These are phyloP conservation scores for Truncatella angustata DNA, from an alignment of 2,329 filamentous ascomycete species.

Conservation along the genomic window DNA sequence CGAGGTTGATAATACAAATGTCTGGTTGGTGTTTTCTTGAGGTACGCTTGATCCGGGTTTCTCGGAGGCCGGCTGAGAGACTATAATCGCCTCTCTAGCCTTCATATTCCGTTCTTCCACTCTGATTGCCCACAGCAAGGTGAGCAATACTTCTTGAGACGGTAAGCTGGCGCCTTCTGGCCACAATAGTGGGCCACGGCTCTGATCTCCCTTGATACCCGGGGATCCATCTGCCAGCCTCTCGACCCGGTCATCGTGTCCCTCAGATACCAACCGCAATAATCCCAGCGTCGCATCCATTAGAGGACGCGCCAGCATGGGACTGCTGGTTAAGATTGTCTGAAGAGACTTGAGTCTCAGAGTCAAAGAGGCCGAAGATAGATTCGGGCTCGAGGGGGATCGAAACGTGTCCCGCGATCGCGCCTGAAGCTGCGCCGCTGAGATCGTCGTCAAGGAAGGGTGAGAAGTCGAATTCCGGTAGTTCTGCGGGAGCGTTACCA, in stretches of 20 bases:
- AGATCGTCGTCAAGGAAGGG: slow-evolving; percentile 56
- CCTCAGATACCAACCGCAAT: slow-evolving; percentile 69
- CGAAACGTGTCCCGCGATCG: slow-evolving; percentile 45
- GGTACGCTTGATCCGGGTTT: slow-evolving; percentile 13
- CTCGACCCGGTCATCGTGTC: slow-evolving; percentile 46
- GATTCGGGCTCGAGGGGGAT: slow-evolving; percentile 51
- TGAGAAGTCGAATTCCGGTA: slow-evolving; percentile 41
- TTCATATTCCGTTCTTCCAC: slow-evolving; percentile 31
- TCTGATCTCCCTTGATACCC: slow-evolving; percentile 34
- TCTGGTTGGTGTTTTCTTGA: slow-evolving; percentile 13
- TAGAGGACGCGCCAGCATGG: slow-evolving; percentile 70
- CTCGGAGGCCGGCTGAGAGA: slow-evolving; percentile 12
- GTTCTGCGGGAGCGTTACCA: slow-evolving; percentile 54
- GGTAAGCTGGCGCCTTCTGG: slow-evolving; percentile 34
- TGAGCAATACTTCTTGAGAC: slow-evolving; percentile 34
- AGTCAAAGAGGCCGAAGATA: slow-evolving; percentile 53
- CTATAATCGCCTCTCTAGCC: slow-evolving; percentile 14
- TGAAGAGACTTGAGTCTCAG: slow-evolving; percentile 60
- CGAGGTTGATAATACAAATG: slow-evolving; percentile 10
- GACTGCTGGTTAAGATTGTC: slow-evolving; percentile 71
- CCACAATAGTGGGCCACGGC: slow-evolving; percentile 32
- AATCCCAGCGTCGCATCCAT: slow-evolving; percentile 71
- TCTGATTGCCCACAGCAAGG: slow-evolving; percentile 32
- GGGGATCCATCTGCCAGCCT: slow-evolving; percentile 31
- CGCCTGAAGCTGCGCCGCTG: slow-evolving; percentile 42